A percentile compares a stretch with the other conserved stretches of the same genome.
These are phyloP conservation scores for Dryas alaskensis DNA, from an alignment of 306 rosid species.

Conservation along the genomic window DNA sequence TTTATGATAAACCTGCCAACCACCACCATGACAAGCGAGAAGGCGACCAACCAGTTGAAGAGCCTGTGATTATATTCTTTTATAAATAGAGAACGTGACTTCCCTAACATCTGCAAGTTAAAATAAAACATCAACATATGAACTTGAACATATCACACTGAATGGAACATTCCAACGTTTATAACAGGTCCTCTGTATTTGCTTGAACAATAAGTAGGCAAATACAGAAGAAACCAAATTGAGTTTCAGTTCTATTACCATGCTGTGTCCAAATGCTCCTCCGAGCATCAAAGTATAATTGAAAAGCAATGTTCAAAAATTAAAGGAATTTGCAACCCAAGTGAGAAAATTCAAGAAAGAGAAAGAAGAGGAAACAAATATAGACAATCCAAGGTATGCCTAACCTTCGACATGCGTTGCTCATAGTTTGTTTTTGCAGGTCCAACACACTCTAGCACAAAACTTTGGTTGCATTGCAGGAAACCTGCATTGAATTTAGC, in stretches of 20 bases:
- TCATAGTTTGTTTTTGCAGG: slow-evolving; percentile 76
- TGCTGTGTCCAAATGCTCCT: not conserved
- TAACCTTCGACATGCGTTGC: slow-evolving; percentile 83
- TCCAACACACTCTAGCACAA: slow-evolving; percentile 75
- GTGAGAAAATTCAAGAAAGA: not conserved
- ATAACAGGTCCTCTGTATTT: not conserved
- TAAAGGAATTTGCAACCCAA: not conserved
- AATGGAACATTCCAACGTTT: not conserved
- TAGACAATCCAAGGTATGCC: slow-evolving; percentile 6
- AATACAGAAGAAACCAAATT: not conserved
- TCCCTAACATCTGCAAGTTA: slow-evolving; percentile 76
- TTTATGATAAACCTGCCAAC: slow-evolving; percentile 82
- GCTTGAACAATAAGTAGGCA: not conserved
- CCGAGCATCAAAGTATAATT: slow-evolving; percentile 11
- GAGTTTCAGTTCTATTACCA: not conserved
- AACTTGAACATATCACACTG: not conserved
- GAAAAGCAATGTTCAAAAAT: slow-evolving; percentile 6
- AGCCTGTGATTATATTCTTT: slow-evolving; percentile 89
- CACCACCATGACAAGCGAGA: slow-evolving; percentile 85
- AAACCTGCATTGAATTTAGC: slow-evolving; percentile 94
- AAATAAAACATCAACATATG: slow-evolving; percentile 17
- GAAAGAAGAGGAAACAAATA: not conserved
- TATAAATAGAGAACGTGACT: slow-evolving; percentile 71
- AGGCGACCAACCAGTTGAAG: slow-evolving; percentile 96
- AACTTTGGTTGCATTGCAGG: slow-evolving; percentile 76